Evolutionary conservation across 257 asterid genomes (phyloP).

Genomic region (Solanum appendiculatum): DNA sequence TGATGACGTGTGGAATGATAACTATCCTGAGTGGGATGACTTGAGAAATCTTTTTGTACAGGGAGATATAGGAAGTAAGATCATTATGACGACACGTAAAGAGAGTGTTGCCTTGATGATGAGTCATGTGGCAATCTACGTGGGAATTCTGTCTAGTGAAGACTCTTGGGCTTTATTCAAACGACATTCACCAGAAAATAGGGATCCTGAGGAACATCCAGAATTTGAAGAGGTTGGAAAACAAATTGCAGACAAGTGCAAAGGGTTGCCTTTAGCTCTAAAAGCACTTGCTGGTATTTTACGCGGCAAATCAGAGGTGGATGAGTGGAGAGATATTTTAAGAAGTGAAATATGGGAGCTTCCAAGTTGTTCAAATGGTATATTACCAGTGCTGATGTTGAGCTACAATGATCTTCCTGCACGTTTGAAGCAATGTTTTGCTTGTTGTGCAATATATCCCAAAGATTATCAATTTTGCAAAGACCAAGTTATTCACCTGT

Average conservation of each 20-base stretch:
- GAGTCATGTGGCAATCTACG: accelerated
- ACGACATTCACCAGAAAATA: background rate
- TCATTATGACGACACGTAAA: slow-evolving; percentile 8
- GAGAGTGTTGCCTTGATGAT: background rate
- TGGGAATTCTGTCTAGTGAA: background rate
- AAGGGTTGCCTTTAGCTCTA: background rate
- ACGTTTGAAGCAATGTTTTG: slow-evolving; percentile 7
- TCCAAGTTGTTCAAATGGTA: background rate
- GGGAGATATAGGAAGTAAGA: background rate
- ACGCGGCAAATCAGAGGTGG: background rate
- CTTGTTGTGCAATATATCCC: slow-evolving; percentile 15
- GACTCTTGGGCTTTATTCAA: background rate
- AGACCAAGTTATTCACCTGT: background rate
- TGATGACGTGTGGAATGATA: slow-evolving; percentile 7
- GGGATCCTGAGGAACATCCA: background rate
- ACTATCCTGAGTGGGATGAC: background rate
- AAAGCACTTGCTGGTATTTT: background rate
- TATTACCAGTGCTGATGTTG: slow-evolving; percentile 1
- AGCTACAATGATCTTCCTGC: slow-evolving; percentile 18
- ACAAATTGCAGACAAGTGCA: background rate
- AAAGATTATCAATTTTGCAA: slow-evolving; percentile 6
- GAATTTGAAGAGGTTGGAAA: background rate
- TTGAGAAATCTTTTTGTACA: background rate
- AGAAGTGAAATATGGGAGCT: slow-evolving; percentile 12
- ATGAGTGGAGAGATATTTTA: background rate